Evolutionary conservation across 129 eudicot genomes (phyloP).

Genomic region (Logfia minima): DNA sequence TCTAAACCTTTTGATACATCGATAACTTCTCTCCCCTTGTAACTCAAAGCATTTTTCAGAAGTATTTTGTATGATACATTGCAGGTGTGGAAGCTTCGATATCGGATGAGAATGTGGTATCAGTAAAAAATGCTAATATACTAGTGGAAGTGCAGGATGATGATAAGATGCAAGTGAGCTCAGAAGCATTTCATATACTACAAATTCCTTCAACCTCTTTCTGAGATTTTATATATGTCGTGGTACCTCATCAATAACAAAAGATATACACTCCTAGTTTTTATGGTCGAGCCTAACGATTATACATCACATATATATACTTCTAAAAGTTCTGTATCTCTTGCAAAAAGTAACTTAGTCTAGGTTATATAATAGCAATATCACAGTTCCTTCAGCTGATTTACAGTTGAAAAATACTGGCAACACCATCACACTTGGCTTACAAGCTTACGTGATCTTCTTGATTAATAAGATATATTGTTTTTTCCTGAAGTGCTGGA

Average conservation of each 20-base stretch:
- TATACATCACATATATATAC: background rate
- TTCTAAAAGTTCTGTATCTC: background rate
- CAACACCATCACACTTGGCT: too few relatives aligned
- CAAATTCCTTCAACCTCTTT: conserved; percentile 14
- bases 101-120: conserved; percentile 49
- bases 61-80: conserved; percentile 20
- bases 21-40: background rate
- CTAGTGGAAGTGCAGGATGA: conserved; percentile 69
- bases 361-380: background rate
- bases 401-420: conserved; percentile 1
- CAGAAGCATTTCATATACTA: conserved; percentile 27
- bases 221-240: conserved; percentile 16
- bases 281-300: background rate
- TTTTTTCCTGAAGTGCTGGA: too few relatives aligned
- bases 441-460: too few relatives aligned
- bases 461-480: too few relatives aligned
- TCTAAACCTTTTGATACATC: conserved; percentile 5
- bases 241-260: conserved; percentile 4
- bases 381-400: background rate
- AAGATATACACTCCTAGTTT: conserved; percentile 3
- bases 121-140: conserved; percentile 55
- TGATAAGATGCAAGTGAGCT: conserved; percentile 73
- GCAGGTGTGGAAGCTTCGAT: conserved; percentile 77
- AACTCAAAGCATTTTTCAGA: background rate
- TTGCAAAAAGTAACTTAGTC: background rate